Conservation (phyloP, 495 filamentous ascomycete genomes). For the Daldinia bambusicola region DNA sequence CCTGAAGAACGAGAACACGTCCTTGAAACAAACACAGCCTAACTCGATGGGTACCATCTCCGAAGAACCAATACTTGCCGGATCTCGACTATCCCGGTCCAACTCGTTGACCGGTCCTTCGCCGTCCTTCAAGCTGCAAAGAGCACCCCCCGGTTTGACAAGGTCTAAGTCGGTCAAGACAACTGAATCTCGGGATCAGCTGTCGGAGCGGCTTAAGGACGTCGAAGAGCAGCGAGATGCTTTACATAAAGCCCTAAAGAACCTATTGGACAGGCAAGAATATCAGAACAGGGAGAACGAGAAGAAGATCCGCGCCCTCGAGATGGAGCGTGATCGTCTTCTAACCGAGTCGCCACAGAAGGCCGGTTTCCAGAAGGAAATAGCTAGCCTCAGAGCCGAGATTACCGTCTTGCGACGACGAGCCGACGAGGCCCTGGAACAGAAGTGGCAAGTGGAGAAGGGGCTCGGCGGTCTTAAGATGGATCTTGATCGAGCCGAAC, state of each 20-base stretch:
- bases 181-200: constrained; percentile 71
- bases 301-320: constrained; percentile 77
- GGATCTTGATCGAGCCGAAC: constrained; percentile 94
- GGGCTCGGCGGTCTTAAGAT: constrained; percentile 92
- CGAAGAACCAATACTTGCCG: constrained; percentile 39
- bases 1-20: constrained; percentile 72
- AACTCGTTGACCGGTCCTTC: constrained; percentile 55
- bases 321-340: constrained; percentile 80
- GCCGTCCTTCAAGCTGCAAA: constrained; percentile 45
- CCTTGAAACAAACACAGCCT: constrained; percentile 45
- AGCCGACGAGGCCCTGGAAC: constrained; percentile 94
- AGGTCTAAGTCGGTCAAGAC: constrained; percentile 72
- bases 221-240: constrained; percentile 94
- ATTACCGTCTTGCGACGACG: constrained; percentile 85
- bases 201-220: constrained; percentile 87
- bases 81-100: constrained; percentile 53
- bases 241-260: constrained; percentile 84
- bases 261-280: constrained; percentile 86
- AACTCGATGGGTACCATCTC: constrained; percentile 46
- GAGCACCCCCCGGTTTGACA: constrained; percentile 54
- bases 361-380: constrained; percentile 83
- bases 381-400: constrained; percentile 79
- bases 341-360: constrained; percentile 74
- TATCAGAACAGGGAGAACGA: constrained; percentile 81
- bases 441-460: constrained; percentile 97